A percentile compares a stretch with the other conserved stretches of the same genome.
These are phyloP conservation scores for Umbilicus rupestris DNA, from an alignment of 164 flowering plant genomes.

Conservation along the genomic window DNA sequence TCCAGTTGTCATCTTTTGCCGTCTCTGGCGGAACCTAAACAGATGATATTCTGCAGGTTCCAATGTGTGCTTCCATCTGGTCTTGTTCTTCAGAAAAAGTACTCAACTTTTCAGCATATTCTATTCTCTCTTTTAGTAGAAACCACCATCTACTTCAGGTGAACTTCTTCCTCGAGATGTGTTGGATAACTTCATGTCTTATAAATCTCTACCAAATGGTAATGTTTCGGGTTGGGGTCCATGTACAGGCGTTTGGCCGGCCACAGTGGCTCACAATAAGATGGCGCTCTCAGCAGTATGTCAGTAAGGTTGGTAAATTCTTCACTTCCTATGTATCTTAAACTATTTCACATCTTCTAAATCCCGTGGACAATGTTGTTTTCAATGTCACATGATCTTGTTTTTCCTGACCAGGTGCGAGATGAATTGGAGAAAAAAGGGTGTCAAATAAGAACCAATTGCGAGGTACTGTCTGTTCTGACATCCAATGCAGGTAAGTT, in stretches of 20 bases:
- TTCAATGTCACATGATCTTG: background rate
- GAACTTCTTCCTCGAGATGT: background rate
- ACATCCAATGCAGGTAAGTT: constrained; percentile 47
- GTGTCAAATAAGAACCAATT: constrained; percentile 51
- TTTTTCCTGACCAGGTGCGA: constrained; percentile 33
- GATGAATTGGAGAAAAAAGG: constrained; percentile 48
- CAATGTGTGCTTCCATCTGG: constrained; percentile 88
- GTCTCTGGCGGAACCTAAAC: background rate
- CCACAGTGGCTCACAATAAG: constrained; percentile 90
- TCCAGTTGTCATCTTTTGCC: background rate
- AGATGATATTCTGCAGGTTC: constrained; percentile 33
- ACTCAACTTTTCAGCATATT: constrained; percentile 69
- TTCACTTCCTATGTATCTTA: background rate
- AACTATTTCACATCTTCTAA: background rate
- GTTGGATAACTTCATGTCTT: background rate
- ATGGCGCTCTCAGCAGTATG: constrained; percentile 62
- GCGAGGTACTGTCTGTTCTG: constrained; percentile 50
- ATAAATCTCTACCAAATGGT: background rate
- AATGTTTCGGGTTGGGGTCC: constrained; percentile 3
- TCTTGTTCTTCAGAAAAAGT: constrained; percentile 78
- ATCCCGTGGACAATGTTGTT: background rate
- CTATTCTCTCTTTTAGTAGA: constrained; percentile 83
- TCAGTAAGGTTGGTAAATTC: constrained; percentile 41
- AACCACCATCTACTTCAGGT: constrained; percentile 96
- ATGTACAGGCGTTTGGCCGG: constrained; percentile 67